phyloP scores from a whole-genome alignment of 2,329 filamentous ascomycete species.

The Hymenoscyphus fructigenus region DNA sequence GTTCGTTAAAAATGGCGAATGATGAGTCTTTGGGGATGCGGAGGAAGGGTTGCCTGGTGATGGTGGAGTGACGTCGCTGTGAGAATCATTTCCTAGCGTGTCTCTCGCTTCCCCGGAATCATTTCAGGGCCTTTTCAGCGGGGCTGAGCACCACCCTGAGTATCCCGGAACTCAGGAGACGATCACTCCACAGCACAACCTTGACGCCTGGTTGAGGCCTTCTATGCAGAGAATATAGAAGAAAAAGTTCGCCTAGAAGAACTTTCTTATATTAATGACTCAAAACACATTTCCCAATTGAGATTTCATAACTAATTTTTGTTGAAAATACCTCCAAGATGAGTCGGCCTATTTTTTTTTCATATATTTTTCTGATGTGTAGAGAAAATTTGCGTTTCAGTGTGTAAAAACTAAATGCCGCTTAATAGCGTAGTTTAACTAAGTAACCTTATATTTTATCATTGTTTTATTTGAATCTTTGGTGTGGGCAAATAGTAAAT shows the following conservation, averaged over 20 bases:
- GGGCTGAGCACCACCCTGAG: too few species aligned
- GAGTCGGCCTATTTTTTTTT: too few species aligned
- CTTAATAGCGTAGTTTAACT: too few species aligned
- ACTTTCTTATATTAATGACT: not conserved
- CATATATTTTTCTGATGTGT: too few species aligned
- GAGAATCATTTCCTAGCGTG: not conserved
- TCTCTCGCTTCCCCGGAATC: not conserved
- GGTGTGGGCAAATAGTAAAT: too few species aligned
- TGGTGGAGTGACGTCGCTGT: not conserved
- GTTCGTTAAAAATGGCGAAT: not conserved
- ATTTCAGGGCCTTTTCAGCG: not conserved
- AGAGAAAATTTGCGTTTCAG: too few species aligned
- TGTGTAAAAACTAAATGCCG: too few species aligned
- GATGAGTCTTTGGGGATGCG: not conserved
- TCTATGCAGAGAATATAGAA: not conserved
- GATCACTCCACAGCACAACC: not conserved
- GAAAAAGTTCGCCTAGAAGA: not conserved
- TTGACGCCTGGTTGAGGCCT: not conserved
- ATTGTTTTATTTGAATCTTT: too few species aligned
- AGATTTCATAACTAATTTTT: not conserved
- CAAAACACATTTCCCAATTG: not conserved
- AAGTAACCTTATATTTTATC: too few species aligned
- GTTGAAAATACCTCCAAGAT: too few species aligned
- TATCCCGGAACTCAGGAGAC: not conserved
- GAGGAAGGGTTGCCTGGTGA: conserved; percentile 4